Conservation (phyloP, 331 rosid genomes). For the Rosa hybrid region DNA sequence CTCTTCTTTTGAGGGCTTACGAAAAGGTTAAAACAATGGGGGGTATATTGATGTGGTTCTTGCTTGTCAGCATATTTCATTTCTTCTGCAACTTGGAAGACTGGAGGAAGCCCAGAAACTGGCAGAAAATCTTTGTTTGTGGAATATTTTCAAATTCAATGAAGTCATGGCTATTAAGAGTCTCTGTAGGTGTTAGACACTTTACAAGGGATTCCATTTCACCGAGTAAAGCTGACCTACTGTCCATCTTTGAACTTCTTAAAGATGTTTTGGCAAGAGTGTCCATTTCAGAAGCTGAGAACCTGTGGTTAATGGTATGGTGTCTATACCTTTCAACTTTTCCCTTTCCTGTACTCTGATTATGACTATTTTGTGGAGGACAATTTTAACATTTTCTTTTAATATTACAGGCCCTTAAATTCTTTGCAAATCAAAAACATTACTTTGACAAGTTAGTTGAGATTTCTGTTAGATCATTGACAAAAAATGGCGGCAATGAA, state of each 20-base stretch:
- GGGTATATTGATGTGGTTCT: slow-evolving; percentile 62
- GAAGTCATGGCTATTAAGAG: slow-evolving; percentile 55
- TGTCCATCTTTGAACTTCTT: slow-evolving; percentile 57
- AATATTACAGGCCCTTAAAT: slow-evolving; percentile 65
- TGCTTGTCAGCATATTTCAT: slow-evolving; percentile 62
- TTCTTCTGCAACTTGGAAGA: slow-evolving; percentile 62
- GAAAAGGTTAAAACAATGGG: slow-evolving; percentile 73
- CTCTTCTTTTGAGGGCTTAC: slow-evolving; percentile 50
- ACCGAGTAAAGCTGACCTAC: slow-evolving; percentile 57
- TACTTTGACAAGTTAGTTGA: slow-evolving; percentile 69
- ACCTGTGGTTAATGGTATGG: slow-evolving; percentile 81
- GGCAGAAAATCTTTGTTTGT: slow-evolving; percentile 56
- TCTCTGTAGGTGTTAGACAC: slow-evolving; percentile 54
- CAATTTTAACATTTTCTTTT: neutral
- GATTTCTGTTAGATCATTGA: slow-evolving; percentile 16
- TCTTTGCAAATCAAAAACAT: slow-evolving; percentile 51
- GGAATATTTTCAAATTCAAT: slow-evolving; percentile 57
- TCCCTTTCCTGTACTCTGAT: neutral
- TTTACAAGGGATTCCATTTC: slow-evolving; percentile 39
- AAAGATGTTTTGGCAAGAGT: slow-evolving; percentile 44
- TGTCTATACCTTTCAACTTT: neutral
- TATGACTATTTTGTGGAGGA: neutral
- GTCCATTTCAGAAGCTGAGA: slow-evolving; percentile 60
- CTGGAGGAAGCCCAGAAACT: slow-evolving; percentile 64
- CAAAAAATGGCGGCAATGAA: no score